Evolutionary conservation across 306 rosid genomes (phyloP).

Genomic region (Sindora glabra): DNA sequence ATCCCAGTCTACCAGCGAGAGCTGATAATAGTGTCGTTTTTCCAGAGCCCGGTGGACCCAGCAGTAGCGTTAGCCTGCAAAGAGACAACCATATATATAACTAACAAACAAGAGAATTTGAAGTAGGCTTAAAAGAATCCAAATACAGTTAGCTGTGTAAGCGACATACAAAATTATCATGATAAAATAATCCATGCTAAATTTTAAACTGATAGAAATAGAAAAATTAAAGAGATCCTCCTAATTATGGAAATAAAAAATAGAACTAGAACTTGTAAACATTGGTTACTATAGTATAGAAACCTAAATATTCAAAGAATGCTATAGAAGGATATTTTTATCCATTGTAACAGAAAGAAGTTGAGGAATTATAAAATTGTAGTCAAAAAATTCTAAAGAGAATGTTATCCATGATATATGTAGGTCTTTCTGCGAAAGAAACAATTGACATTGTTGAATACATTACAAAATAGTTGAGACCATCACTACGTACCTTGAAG

Average conservation of each 20-base stretch:
- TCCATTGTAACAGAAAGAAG: neutral
- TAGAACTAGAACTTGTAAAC: too few species aligned
- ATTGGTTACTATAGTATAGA: neutral
- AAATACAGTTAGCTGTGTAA: neutral
- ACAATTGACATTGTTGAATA: too few species aligned
- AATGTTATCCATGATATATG: too few species aligned
- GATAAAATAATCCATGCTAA: too few species aligned
- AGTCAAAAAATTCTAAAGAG: too few species aligned
- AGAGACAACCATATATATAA: neutral
- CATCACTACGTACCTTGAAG: conserved; percentile 54
- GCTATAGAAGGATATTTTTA: neutral
- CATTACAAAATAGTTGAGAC: neutral
- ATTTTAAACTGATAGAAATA: too few species aligned
- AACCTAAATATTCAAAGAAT: neutral
- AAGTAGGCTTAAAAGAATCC: neutral
- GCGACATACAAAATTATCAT: too few species aligned
- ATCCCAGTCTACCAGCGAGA: conserved; percentile 91
- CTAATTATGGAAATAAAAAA: too few species aligned
- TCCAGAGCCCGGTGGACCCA: conserved; percentile 99
- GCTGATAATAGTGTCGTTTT: conserved; percentile 83
- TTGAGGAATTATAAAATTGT: too few species aligned
- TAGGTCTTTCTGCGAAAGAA: too few species aligned
- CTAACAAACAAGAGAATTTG: neutral
- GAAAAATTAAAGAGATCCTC: too few species aligned
- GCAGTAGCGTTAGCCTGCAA: conserved; percentile 68